Evolutionary conservation across 768 basidiomycete genomes (phyloP), one percentile per base, ranked within the genome.

Genomic region (Pholiota microspora): DNA sequence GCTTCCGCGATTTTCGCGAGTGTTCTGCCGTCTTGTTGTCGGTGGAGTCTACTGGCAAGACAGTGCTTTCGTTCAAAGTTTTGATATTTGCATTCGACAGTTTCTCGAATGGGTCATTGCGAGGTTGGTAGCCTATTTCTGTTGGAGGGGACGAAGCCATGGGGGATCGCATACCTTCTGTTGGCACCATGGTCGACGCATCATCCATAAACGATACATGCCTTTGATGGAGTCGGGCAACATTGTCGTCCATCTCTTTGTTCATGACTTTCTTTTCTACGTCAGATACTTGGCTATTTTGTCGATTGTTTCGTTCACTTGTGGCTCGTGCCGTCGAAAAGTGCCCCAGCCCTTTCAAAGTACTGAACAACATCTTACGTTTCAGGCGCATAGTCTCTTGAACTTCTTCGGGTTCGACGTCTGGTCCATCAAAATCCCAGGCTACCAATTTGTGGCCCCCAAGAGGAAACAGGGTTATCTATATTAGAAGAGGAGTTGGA

Each of bases 401-500:
- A 4, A 87, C 72, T 51, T 83, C 81, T 48, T 83, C 80, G 7
- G 77, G 70, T 50, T 83, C 77, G 2, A 86, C 70, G 50, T 88
- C 86, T 0, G 85, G 82, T 0, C 86, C 86, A 12, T 70, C 71
- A 58, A 80, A 90, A 64, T 92, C 89, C 73, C 79, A 78, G 16
- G 74, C 73, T 23, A 90, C 69, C 59, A 77, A 72, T 3, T 73
- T 74, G 55, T 77, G 72, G 2, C 77, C 84, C 13, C 88, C 87
- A 29, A 81, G 62, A 0, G 87, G 82, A 62, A 89, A 89, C 13
- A 89, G 71, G 0, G 84, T 84, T 12, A 88, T 60, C 85, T 87
- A 53, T 28, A 31, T 18, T 25, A n/a, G 38, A 50, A 38, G 23
- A 18, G n/a, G n/a, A n/a, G n/a, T n/a, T n/a, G n/a, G n/a, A n/a